These are phyloP conservation scores for Guadua angustifolia DNA, from an alignment of 176 grass and related monocot genomes.

Conservation along the genomic window DNA sequence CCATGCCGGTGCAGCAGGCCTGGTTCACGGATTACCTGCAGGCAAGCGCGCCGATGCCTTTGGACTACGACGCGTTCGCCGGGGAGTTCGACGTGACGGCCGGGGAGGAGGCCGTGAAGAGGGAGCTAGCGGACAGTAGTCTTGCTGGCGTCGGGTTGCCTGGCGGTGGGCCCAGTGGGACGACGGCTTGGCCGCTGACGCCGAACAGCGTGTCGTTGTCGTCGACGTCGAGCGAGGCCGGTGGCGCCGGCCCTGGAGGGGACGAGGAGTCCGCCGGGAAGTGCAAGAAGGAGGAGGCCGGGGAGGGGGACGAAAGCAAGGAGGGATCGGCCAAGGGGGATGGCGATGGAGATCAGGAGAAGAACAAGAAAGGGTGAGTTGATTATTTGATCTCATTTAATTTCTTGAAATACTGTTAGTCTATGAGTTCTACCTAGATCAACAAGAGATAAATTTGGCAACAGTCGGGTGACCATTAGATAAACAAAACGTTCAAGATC, in stretches of 20 bases:
- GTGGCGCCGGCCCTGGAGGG: slow-evolving; percentile 11
- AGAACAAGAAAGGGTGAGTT: slow-evolving; percentile 81
- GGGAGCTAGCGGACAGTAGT: slow-evolving; percentile 30
- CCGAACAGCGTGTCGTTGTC: slow-evolving; percentile 72
- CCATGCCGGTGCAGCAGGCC: not conserved
- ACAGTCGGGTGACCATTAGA: not conserved
- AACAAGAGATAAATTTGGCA: not conserved
- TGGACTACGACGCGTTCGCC: slow-evolving; percentile 44
- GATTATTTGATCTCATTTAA: slow-evolving; percentile 3
- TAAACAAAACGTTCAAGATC: slow-evolving; percentile 28
- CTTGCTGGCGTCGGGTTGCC: slow-evolving; percentile 4
- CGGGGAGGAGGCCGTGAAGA: slow-evolving; percentile 42
- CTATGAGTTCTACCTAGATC: slow-evolving; percentile 11
- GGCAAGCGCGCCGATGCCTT: not conserved
- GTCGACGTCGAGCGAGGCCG: slow-evolving; percentile 77
- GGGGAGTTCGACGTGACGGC: slow-evolving; percentile 23
- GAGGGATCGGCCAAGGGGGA: slow-evolving; percentile 32
- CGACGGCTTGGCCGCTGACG: slow-evolving; percentile 44
- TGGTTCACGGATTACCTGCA: slow-evolving; percentile 48
- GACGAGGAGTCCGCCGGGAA: slow-evolving; percentile 38
- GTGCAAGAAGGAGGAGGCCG: slow-evolving; percentile 55
- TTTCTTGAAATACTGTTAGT: slow-evolving; percentile 24
- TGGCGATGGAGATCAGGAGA: slow-evolving; percentile 59
- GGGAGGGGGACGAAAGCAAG: slow-evolving; percentile 52
- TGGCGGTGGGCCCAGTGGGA: not conserved